Conservation (phyloP, 2,329 filamentous ascomycete genomes). For the Alternaria atra region DNA sequence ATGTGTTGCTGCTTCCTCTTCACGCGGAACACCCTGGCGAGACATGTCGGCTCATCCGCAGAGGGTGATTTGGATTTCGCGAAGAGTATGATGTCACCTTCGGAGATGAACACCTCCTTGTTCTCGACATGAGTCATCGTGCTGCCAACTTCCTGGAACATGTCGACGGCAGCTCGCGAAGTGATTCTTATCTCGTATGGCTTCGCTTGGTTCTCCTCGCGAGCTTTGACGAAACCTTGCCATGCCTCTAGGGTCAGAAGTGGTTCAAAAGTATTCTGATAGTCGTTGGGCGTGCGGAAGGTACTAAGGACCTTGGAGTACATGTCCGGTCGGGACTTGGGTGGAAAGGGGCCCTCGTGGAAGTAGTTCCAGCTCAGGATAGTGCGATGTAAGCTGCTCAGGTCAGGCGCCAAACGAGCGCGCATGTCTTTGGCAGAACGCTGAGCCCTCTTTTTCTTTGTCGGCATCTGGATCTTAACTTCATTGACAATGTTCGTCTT, state of each 20-base stretch:
- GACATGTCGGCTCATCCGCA: conserved; percentile 76
- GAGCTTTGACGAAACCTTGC: conserved; percentile 89
- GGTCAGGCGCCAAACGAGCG: conserved; percentile 87
- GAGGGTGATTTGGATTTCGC: conserved; percentile 78
- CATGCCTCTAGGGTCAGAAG: conserved; percentile 92
- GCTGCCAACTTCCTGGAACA: conserved; percentile 90
- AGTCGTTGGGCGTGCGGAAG: conserved; percentile 79
- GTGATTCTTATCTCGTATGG: conserved; percentile 88
- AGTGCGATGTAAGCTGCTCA: conserved; percentile 82
- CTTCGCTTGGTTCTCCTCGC: conserved; percentile 83
- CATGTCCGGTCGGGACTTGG: conserved; percentile 71
- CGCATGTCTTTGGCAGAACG: conserved; percentile 93
- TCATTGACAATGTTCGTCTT: conserved; percentile 51
- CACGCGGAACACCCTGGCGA: conserved; percentile 83
- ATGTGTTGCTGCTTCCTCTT: conserved; percentile 81
- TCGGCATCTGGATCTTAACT: conserved; percentile 66
- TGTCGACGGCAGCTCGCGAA: conserved; percentile 88
- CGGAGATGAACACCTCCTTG: conserved; percentile 75
- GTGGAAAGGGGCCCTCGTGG: conserved; percentile 85
- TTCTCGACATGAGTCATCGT: conserved; percentile 75
- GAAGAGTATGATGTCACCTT: conserved; percentile 89
- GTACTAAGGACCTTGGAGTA: conserved; percentile 80
- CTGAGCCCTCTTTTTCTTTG: conserved; percentile 82
- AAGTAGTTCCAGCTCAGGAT: conserved; percentile 97
- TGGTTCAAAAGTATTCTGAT: conserved; percentile 90